A percentile compares a stretch with the other conserved stretches of the same genome.
These are phyloP conservation scores for Exophiala viscosa DNA, from an alignment of 2,329 filamentous ascomycete species.

Conservation along the genomic window DNA sequence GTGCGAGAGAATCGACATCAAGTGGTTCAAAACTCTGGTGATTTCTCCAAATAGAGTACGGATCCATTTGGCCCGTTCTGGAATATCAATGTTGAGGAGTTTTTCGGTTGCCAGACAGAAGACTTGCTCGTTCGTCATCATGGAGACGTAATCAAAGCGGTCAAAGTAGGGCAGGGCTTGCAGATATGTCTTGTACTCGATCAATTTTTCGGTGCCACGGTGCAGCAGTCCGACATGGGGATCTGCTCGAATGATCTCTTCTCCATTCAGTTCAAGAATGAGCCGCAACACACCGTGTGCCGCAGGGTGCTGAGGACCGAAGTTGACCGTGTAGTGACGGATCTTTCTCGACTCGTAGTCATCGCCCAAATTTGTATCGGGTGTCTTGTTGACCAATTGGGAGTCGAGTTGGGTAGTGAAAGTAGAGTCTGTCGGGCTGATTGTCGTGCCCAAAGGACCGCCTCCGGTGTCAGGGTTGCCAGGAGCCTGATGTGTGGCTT, in stretches of 20 bases:
- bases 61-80: conserved; percentile 94
- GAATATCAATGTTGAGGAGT: conserved; percentile 93
- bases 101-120: conserved; percentile 96
- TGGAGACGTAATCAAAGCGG: conserved; percentile 96
- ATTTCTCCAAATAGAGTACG: conserved; percentile 93
- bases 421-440: conserved; percentile 56
- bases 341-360: conserved; percentile 71
- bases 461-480: conserved; percentile 31
- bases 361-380: conserved; percentile 44
- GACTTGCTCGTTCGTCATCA: conserved; percentile 99
- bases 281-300: conserved; percentile 96
- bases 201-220: conserved; percentile 97
- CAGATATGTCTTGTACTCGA: conserved; percentile 99
- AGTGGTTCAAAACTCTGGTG: conserved; percentile 89
- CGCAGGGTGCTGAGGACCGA: conserved; percentile 96
- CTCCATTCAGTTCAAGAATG: conserved; percentile 95
- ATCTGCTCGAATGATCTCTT: conserved; percentile 94
- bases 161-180: conserved; percentile 99
- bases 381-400: conserved; percentile 36
- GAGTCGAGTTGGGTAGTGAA: conserved; percentile 46
- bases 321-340: conserved; percentile 99
- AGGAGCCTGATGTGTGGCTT: conserved; percentile 43
- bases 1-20: conserved; percentile 96
- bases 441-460: conserved; percentile 43
- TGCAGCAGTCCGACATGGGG: conserved; percentile 96